Base-by-base conservation (phyloP, 257 asterid genomes). In the Penstemon eatonii region DNA sequence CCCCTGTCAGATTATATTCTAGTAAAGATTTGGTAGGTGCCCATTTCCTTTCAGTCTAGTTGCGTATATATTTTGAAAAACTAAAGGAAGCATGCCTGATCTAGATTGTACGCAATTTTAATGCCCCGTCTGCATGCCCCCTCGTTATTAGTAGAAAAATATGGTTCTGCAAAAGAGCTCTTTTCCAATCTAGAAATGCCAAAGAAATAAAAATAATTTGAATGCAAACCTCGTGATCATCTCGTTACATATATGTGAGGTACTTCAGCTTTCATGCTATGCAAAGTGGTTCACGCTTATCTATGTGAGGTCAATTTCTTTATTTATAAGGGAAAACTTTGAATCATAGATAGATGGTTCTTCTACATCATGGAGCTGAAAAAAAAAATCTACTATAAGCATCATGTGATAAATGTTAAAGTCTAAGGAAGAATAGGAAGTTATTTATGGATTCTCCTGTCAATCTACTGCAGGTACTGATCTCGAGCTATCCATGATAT, bases 381-480 rank as follows among this genome's bases (percentile, higher is more conserved):
- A 55, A 39, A 66, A 2, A 25, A 9, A 3, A 12, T 9, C 54
- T 49, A 7, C 51, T 46, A 9, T 0, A 0, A 46, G 33, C 33
- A 9, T 37, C 36, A 25, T 47, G 37, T 49, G 44, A 42, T 10
- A 46, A 44, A 41, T 25, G 18, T 13, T 8, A 52, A 52, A 47
- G 36, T 57, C 33, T 45, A n/a, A 33, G 18, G 63, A 59, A 45
- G n/a, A 51, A 25, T 55, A 7, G 5, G 0, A 8, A 36, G 6
- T 59, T 47, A 61, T 58, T 57, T 55, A 63, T 75, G 53, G 11
- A 47, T n/a, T 63, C 33, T 45, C 39, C 59, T 68, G 70, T 56
- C 53, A 63, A 62, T 53, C 6, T 55, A 37, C 60, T 75, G 75
- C 94, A 93, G 99, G 92, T 77, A 76, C 72, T 56, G 81, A 78